Evolutionary conservation across 2,329 filamentous ascomycete genomes (phyloP), one percentile per base, ranked within the genome.

Genomic region (Colletotrichum chlorophyti): DNA sequence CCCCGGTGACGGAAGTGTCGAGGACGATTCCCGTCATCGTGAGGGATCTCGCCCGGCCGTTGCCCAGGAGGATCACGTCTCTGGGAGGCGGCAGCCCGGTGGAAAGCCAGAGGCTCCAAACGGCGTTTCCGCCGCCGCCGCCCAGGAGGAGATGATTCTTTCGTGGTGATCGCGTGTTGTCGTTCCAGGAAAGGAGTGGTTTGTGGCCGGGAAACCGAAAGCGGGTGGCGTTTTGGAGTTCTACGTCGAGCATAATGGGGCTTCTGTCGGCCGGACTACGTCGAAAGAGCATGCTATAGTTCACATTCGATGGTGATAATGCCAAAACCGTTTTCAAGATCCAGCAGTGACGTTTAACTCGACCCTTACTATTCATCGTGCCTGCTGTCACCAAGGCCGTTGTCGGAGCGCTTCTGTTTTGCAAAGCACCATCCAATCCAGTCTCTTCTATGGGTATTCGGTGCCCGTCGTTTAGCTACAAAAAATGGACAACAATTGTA

Each of bases 51-150:
- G 21, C 51, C 29, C 32, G 47, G 17, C 53, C 53, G 23, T 2
- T 47, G 46, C 52, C 58, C 4, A 47, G 54, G 61, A 53, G 17
- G 65, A 54, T 55, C 7, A 38, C 53, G 10, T 53, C 58, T 3
- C 38, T 57, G 27, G 48, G 52, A 0, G 38, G 67, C 50, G 64
- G 72, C 58, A 65, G 69, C 59, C 76, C 75, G 0, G 69, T 72
- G 0, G 74, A 77, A 66, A 65, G 58, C 6, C 67, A 66, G 17
- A 71, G 65, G 52, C 72, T 79, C 15, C 71, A 73, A 65, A 72
- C 69, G 8, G 69, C 69, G 3, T 80, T 80, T 63, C 70, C 73
- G 27, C 72, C 72, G 19, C 75, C 76, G 12, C 76, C 65, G 24
- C 63, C 61, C 5, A 68, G 63, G 34, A 60, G 41, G 29, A 60